Evolutionary conservation across 2,329 filamentous ascomycete genomes (phyloP), one percentile per base, ranked within the genome.

Genomic region (Dothistroma pini): DNA sequence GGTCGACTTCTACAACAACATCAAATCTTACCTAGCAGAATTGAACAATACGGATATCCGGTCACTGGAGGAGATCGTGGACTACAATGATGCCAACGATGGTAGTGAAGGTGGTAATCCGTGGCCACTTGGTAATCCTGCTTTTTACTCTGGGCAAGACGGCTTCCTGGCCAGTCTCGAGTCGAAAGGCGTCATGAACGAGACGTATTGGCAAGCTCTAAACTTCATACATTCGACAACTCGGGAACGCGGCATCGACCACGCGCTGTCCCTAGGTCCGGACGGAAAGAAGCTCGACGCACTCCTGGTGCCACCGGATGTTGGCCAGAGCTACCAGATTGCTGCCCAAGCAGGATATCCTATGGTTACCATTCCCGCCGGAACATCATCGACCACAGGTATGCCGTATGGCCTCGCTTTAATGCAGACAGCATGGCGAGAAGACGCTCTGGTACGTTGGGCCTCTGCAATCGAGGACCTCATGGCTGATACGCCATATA

Each of bases 341-440:
- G 86, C 88, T 0, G 89, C 89, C 0, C 88, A 91, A 75, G 89
- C 89, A 8, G 88, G 89, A 0, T 92, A 91, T 70, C 89, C 89
- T 0, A 81, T 89, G 70, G 79, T 91, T 55, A 90, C 88, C 0
- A 71, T 92, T 0, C 89, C 89, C 0, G 86, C 81, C 0, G 86
- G 86, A 1, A 76, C 85, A 6, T 78, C 83, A 65, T 66, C 74
- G 9, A 75, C 71, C 6, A 76, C 68, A 3, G 77, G 77, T 0
- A 78, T 81, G 76, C 78, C 78, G 5, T 80, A 76, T 63, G 78
- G 78, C 0, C 61, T 81, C 6, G 76, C 72, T 32, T 58, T 80
- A 11, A 72, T 75, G 67, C 66, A 70, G 54, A 74, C 71, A 16
- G 72, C 74, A 4, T 75, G 67, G 57, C 66, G 66, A 16, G 74